These are phyloP conservation scores for Eustoma russellianum DNA, from an alignment of 257 asterid species.

Conservation along the genomic window DNA sequence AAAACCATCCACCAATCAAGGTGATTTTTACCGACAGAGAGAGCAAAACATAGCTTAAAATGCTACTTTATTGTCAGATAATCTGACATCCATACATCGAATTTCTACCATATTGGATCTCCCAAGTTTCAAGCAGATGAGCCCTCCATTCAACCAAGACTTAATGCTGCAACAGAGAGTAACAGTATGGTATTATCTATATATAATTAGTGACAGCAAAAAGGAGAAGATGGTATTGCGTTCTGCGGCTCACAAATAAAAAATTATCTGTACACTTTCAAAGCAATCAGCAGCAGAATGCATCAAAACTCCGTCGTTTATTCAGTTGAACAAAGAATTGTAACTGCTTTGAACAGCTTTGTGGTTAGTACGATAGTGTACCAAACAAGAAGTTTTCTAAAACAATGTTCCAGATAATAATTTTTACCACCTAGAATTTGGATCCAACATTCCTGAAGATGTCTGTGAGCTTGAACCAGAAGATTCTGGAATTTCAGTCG, in stretches of 20 bases:
- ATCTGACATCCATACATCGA: no score
- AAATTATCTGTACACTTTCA: no score
- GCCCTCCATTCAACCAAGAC: no score
- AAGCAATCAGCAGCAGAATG: neutral
- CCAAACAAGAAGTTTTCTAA: neutral
- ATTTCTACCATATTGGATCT: no score
- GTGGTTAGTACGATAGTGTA: no score
- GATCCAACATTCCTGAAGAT: neutral
- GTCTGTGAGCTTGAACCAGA: conserved; percentile 5
- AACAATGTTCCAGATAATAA: neutral
- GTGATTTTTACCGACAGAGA: neutral
- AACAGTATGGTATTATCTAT: no score
- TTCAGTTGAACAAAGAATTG: neutral
- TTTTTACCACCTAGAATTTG: conserved; percentile 9
- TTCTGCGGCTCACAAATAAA: no score
- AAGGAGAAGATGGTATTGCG: no score
- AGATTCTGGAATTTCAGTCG: conserved; percentile 13
- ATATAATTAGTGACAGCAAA: no score
- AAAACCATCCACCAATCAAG: neutral
- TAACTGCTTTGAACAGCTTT: no score
- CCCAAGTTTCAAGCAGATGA: no score
- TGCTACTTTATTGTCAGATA: neutral
- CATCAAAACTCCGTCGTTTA: neutral
- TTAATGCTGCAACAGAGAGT: no score
- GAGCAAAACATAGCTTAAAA: neutral